These are phyloP conservation scores for Echeveria elegans DNA, from an alignment of 164 flowering plant genomes.

Conservation along the genomic window DNA sequence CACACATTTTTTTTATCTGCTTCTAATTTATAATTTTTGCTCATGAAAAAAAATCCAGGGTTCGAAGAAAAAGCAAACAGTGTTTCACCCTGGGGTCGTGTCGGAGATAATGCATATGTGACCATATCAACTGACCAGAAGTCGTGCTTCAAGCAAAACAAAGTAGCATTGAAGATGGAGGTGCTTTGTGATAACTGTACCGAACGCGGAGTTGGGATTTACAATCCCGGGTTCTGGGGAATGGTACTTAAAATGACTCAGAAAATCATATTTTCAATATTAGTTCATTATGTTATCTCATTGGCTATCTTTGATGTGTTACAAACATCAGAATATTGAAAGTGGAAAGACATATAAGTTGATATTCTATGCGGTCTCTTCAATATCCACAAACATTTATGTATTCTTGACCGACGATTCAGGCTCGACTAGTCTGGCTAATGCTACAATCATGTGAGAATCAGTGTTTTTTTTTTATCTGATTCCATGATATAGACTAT, in stretches of 20 bases:
- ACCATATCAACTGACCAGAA: constrained; percentile 35
- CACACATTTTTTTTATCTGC: neutral
- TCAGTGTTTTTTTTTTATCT: neutral
- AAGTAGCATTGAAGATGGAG: constrained; percentile 45
- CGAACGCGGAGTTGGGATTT: constrained; percentile 1
- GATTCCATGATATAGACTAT: neutral
- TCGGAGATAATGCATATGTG: neutral
- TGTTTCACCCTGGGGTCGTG: neutral
- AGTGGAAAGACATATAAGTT: constrained; percentile 74
- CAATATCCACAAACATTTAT: constrained; percentile 39
- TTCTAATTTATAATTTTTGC: neutral
- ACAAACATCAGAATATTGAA: constrained; percentile 62
- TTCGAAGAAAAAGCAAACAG: neutral
- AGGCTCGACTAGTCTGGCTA: constrained; percentile 52
- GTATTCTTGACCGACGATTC: constrained; percentile 52
- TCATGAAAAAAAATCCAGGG: neutral
- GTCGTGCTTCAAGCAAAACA: constrained; percentile 71
- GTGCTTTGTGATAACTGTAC: constrained; percentile 3
- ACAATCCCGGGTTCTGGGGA: constrained; percentile 8
- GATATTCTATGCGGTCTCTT: constrained; percentile 54
- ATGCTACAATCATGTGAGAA: constrained; percentile 45
- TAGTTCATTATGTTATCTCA: too few species aligned
- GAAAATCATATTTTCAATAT: neutral
- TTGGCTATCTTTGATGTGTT: too few species aligned
- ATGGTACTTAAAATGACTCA: constrained; percentile 7